Conservation (phyloP, 1,284 basidiomycete species). For the Pseudozyma sp. region DNA sequence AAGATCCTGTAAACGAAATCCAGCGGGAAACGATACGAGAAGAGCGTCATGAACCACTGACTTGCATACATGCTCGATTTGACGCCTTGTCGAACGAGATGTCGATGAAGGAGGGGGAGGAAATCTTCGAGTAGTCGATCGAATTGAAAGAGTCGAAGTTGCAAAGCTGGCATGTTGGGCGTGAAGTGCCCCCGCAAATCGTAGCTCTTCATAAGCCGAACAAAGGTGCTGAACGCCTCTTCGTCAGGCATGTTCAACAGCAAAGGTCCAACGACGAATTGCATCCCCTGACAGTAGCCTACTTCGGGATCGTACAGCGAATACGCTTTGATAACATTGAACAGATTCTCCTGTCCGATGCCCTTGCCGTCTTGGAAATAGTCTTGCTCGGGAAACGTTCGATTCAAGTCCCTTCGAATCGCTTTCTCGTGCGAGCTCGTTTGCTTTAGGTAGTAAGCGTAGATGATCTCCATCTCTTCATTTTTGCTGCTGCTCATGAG, state of each 20-base stretch:
- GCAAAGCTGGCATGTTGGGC: constrained; percentile 97
- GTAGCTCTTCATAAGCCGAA: constrained; percentile 97
- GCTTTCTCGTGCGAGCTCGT: constrained; percentile 90
- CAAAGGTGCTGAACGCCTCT: constrained; percentile 94
- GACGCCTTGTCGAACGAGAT: constrained; percentile 90
- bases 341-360: constrained; percentile 93
- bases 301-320: constrained; percentile 95
- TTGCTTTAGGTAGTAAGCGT: constrained; percentile 84
- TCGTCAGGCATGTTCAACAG: constrained; percentile 77
- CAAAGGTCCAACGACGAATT: constrained; percentile 91
- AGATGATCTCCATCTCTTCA: constrained; percentile 83
- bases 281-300: constrained; percentile 92
- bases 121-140: constrained; percentile 93
- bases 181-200: constrained; percentile 94
- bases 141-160: constrained; percentile 88
- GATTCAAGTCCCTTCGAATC: constrained; percentile 85
- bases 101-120: constrained; percentile 87
- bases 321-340: constrained; percentile 97
- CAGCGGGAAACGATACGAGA: constrained; percentile 82
- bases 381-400: constrained; percentile 97
- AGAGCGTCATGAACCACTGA: constrained; percentile 91
- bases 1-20: constrained; percentile 95
- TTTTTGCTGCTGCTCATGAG: constrained; percentile 93
- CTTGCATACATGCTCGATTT: constrained; percentile 90
- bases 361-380: constrained; percentile 89